phyloP scores from a whole-genome alignment of 768 basidiomycete species.

The Kwoniella mangroviensis region DNA sequence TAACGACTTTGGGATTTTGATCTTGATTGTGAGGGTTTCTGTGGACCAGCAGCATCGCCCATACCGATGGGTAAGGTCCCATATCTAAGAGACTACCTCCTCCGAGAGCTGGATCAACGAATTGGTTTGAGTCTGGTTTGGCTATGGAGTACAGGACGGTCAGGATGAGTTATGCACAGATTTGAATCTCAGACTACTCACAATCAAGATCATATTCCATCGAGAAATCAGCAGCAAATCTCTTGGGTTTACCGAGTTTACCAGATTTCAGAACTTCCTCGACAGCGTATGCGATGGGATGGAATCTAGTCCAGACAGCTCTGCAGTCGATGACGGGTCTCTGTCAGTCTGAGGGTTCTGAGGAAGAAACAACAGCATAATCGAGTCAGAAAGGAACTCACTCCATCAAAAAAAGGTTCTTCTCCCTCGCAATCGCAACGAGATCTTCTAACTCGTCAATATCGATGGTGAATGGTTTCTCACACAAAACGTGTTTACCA shows the following conservation, averaged over 20 bases:
- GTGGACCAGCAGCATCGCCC: slow-evolving; percentile 79
- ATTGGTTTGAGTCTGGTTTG: slow-evolving; percentile 70
- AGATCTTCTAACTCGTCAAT: slow-evolving; percentile 75
- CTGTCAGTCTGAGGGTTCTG: too few relatives aligned
- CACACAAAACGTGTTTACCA: slow-evolving; percentile 83
- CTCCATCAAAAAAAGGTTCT: slow-evolving; percentile 88
- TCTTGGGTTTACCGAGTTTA: slow-evolving; percentile 52
- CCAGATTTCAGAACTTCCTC: slow-evolving; percentile 51
- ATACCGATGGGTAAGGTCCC: slow-evolving; percentile 41
- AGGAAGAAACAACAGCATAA: neutral
- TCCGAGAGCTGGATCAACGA: slow-evolving; percentile 76
- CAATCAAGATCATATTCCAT: slow-evolving; percentile 70
- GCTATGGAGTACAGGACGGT: slow-evolving; percentile 45
- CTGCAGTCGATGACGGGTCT: slow-evolving; percentile 16
- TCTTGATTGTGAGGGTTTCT: slow-evolving; percentile 76
- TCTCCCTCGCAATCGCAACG: slow-evolving; percentile 72
- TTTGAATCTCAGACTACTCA: slow-evolving; percentile 55
- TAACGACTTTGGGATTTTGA: slow-evolving; percentile 65
- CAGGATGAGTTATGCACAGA: neutral
- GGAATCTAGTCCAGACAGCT: slow-evolving; percentile 51
- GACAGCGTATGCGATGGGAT: slow-evolving; percentile 52
- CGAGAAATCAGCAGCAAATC: slow-evolving; percentile 72
- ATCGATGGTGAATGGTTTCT: slow-evolving; percentile 85
- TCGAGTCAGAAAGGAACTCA: slow-evolving; percentile 82
- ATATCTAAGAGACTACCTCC: slow-evolving; percentile 84